Base-by-base conservation (phyloP, 345 rosid genomes). In the Hypericum androsaemum region DNA sequence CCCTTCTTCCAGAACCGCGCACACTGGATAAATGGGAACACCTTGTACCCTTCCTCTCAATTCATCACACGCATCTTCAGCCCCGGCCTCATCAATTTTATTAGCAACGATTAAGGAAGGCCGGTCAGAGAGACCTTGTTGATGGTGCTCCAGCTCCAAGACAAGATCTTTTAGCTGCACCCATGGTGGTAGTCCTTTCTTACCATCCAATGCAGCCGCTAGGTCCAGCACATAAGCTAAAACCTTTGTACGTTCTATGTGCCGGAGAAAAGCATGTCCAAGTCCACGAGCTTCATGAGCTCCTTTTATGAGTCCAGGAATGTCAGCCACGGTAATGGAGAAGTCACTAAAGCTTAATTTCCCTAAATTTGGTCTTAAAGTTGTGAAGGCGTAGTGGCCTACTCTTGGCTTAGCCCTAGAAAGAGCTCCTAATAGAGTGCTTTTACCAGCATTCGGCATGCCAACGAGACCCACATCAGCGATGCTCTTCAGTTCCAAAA, bases 391-490 rank as follows among this genome's bases (percentile, higher is more conserved):
- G 15, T 87, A 82, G 59, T 84, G 84, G 39, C 96, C 96, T 41
- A 87, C 84, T 0, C 77, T 56, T 3, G 98, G 95, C 64, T 78
- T 87, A 39, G 95, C 96, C 46, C 88, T 77, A 0, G 96, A 90
- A 38, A 90, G 15, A 10, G 95, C 92, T 44, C 95, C 96, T 11
- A 90, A 72, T 56, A 90, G 95, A 40, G 95, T 90, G 47, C 96
- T 90, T 71, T 90, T 90, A 45, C 96, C 96, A 5, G 95, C 96
- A 61, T 83, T 90, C 53, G 98, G 96, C 89, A 90, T 78, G 11
- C 98, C 98, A 0, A 90, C 96, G 38, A 87, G 83, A n/a, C 98
- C 95, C 52, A 90, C 96, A 47, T 90, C 98, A 1, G 98, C 96
- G 9, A 90, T 88, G 75, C 89, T 88, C 70, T 90, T 90, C 50